phyloP scores from a whole-genome alignment of 1,284 basidiomycete species.

The Cryptococcus wingfieldii region DNA sequence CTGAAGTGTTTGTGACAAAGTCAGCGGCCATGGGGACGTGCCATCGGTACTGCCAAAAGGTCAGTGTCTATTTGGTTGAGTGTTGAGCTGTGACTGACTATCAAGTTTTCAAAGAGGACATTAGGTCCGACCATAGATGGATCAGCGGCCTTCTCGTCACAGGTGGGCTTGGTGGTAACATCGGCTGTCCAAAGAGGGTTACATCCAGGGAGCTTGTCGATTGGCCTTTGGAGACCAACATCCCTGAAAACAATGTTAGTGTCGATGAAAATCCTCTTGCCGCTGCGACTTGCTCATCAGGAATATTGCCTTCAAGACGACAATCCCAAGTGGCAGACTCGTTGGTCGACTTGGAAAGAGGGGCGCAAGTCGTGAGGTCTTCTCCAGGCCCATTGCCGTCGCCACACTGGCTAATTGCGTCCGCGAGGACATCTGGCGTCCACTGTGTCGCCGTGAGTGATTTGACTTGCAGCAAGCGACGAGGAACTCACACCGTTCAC shows the following conservation, averaged over 20 bases:
- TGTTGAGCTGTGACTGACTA: constrained; percentile 12
- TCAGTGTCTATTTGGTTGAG: neutral
- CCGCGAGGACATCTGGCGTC: constrained; percentile 17
- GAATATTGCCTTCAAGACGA: constrained; percentile 25
- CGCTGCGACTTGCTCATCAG: constrained; percentile 24
- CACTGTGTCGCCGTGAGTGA: constrained; percentile 18
- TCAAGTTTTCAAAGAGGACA: constrained; percentile 25
- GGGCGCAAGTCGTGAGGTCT: constrained; percentile 19
- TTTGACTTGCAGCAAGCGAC: neutral
- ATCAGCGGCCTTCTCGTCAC: constrained; percentile 2
- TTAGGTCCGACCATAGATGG: constrained; percentile 27
- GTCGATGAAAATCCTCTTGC: neutral
- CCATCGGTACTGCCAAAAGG: constrained; percentile 8
- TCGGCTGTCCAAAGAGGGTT: constrained; percentile 32
- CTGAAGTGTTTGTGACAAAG: constrained; percentile 5
- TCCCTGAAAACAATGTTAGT: constrained; percentile 15
- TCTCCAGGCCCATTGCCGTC: constrained; percentile 23
- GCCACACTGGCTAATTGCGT: constrained; percentile 27
- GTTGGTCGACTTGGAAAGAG: constrained; percentile 19
- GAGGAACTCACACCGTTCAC: constrained; percentile 26
- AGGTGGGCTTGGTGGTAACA: constrained; percentile 21
- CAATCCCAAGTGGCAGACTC: constrained; percentile 18
- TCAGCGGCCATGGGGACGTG: constrained; percentile 16
- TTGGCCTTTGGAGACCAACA: constrained; percentile 27
- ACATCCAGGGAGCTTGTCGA: constrained; percentile 35